Evolutionary conservation across 192 early-diverging fungal genomes (phyloP).

Genomic region (Piromyces sp.): DNA sequence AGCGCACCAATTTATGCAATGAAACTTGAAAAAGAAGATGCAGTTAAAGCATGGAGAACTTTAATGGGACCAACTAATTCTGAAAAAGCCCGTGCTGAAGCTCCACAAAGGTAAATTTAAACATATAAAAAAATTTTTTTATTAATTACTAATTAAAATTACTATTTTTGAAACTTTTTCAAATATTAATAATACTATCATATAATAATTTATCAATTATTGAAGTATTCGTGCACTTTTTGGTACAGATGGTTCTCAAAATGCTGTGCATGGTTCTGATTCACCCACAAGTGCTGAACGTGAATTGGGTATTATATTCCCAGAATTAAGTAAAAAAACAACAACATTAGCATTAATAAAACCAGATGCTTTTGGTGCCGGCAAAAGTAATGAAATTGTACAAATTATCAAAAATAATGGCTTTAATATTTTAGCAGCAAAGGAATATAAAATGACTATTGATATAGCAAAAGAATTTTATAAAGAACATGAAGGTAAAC

Average conservation of each 20-base stretch:
- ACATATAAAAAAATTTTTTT: no score
- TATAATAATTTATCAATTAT: no score
- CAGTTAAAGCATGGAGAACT: not conserved
- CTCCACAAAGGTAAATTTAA: not conserved
- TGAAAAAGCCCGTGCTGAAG: not conserved
- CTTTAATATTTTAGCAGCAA: slow-evolving; percentile 2
- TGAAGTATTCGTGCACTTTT: slow-evolving; percentile 25
- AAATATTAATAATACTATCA: no score
- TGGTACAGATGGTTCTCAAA: slow-evolving; percentile 32
- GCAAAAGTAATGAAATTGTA: not conserved
- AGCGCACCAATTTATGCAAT: not conserved
- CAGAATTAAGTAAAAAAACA: slow-evolving; percentile 5
- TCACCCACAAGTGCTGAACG: slow-evolving; percentile 23
- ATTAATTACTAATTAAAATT: no score
- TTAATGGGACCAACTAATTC: slow-evolving; percentile 1
- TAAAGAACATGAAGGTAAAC: not conserved
- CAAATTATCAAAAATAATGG: not conserved
- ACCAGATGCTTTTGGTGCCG: not conserved
- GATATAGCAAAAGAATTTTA: not conserved
- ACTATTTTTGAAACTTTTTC: no score
- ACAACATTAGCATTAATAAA: slow-evolving; percentile 7
- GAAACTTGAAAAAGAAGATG: not conserved
- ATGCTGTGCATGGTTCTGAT: slow-evolving; percentile 45
- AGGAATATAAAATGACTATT: slow-evolving; percentile 20
- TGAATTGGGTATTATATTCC: slow-evolving; percentile 5